phyloP scores from a whole-genome alignment of 1,284 basidiomycete species.

The Abortiporus biennis region DNA sequence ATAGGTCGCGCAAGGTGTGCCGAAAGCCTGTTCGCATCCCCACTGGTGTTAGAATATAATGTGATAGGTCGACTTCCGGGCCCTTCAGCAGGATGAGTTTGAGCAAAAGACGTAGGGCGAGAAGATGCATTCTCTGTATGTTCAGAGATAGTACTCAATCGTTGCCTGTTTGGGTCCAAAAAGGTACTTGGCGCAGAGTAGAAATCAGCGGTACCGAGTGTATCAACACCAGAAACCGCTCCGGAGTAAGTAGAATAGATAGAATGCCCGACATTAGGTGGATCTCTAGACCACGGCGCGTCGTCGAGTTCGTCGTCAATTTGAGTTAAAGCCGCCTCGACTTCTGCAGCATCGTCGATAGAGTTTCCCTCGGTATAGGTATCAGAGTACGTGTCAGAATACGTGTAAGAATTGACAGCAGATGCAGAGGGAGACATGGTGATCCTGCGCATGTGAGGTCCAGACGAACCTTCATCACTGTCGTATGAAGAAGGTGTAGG shows the following conservation, averaged over 20 bases:
- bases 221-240: slow-evolving; percentile 14
- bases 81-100: slow-evolving; percentile 17
- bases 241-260: slow-evolving; percentile 9
- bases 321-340: slow-evolving; percentile 58
- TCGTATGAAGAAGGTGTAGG: slow-evolving; percentile 32
- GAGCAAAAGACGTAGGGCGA: slow-evolving; percentile 25
- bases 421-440: slow-evolving; percentile 32
- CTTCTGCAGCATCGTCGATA: slow-evolving; percentile 43
- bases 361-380: slow-evolving; percentile 40
- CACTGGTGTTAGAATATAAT: slow-evolving; percentile 15
- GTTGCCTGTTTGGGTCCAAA: slow-evolving; percentile 18
- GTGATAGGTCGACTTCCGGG: slow-evolving; percentile 20
- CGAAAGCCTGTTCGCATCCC: slow-evolving; percentile 20
- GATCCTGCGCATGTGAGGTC: slow-evolving; percentile 33
- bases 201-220: slow-evolving; percentile 13
- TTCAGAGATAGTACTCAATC: slow-evolving; percentile 35
- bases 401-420: slow-evolving; percentile 20
- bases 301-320: slow-evolving; percentile 60
- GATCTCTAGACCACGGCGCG: slow-evolving; percentile 16
- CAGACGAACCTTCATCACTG: slow-evolving; percentile 31
- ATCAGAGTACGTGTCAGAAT: too few relatives aligned
- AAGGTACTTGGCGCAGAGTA: slow-evolving; percentile 14
- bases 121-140: slow-evolving; percentile 30
- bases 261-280: slow-evolving; percentile 15
- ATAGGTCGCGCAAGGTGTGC: slow-evolving; percentile 14